phyloP scores from a whole-genome alignment of 2,329 filamentous ascomycete species.

The Diaporthe destruens region DNA sequence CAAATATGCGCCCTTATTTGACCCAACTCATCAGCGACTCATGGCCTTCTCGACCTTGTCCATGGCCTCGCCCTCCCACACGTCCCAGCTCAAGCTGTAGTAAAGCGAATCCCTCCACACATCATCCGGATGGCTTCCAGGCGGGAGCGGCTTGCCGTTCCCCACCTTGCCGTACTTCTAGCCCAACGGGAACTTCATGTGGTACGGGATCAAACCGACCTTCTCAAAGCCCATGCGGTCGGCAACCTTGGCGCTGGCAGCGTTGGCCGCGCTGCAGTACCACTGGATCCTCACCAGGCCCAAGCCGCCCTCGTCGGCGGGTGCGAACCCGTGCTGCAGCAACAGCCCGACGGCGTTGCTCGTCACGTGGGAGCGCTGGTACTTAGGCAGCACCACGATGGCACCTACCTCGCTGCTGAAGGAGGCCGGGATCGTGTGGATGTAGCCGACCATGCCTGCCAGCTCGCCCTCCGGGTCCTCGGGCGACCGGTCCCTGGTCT shows the following conservation, averaged over 20 bases:
- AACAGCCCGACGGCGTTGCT: slow-evolving; percentile 52
- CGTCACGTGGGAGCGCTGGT: slow-evolving; percentile 53
- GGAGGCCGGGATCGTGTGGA: slow-evolving; percentile 43
- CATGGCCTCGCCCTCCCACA: slow-evolving; percentile 45
- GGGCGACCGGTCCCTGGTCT: slow-evolving; percentile 44
- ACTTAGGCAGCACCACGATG: slow-evolving; percentile 51
- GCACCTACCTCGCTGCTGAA: slow-evolving; percentile 51
- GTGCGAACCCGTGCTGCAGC: slow-evolving; percentile 47
- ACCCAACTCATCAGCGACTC: slow-evolving; percentile 4
- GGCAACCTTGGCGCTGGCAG: slow-evolving; percentile 47
- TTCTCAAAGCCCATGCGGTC: slow-evolving; percentile 51
- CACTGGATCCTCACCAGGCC: slow-evolving; percentile 51
- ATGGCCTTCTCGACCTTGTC: slow-evolving; percentile 44
- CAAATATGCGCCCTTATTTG: not conserved
- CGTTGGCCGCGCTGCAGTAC: slow-evolving; percentile 48
- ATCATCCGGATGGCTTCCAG: slow-evolving; percentile 44
- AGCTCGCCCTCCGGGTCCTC: slow-evolving; percentile 48
- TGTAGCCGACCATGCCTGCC: slow-evolving; percentile 48
- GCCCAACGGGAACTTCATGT: slow-evolving; percentile 46
- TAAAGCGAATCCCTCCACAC: slow-evolving; percentile 47
- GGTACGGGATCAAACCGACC: slow-evolving; percentile 51
- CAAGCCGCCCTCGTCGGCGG: slow-evolving; percentile 42
- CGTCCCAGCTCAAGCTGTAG: slow-evolving; percentile 50
- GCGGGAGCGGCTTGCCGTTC: slow-evolving; percentile 45
- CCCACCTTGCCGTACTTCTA: slow-evolving; percentile 45